phyloP scores from a whole-genome alignment of 2,329 filamentous ascomycete species.

The Neoascochyta sp. region DNA sequence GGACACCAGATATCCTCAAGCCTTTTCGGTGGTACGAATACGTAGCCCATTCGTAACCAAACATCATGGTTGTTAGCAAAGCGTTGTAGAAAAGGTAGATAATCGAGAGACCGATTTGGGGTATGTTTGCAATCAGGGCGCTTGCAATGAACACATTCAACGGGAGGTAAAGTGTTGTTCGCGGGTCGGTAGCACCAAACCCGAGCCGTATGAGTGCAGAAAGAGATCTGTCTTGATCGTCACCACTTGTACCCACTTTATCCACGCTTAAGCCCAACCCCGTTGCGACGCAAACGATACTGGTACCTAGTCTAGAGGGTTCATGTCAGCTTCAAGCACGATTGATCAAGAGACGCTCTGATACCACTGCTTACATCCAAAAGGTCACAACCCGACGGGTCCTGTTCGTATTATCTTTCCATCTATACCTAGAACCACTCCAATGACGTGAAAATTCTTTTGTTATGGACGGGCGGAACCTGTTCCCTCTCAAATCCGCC shows the following conservation, averaged over 20 bases:
- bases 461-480: no score
- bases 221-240: no score
- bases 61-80: constrained; percentile 46
- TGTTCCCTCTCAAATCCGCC: no score
- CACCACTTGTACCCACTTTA: no score
- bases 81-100: constrained; percentile 47
- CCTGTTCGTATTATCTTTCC: constrained; percentile 1
- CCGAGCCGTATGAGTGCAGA: not conserved
- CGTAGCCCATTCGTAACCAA: constrained; percentile 46
- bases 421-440: not conserved
- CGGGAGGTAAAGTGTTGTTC: constrained; percentile 3
- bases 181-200: constrained; percentile 2
- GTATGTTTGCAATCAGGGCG: constrained; percentile 44
- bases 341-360: no score
- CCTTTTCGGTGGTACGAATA: constrained; percentile 33
- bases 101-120: constrained; percentile 47
- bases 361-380: not conserved
- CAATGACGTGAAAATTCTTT: not conserved
- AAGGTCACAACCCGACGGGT: constrained; percentile 1
- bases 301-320: no score
- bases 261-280: no score
- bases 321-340: no score
- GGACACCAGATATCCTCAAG: constrained; percentile 36
- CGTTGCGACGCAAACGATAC: no score
- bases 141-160: constrained; percentile 2